Base-by-base conservation (phyloP, 139 green algal genomes). In the Chlamydomonas eustigma region DNA sequence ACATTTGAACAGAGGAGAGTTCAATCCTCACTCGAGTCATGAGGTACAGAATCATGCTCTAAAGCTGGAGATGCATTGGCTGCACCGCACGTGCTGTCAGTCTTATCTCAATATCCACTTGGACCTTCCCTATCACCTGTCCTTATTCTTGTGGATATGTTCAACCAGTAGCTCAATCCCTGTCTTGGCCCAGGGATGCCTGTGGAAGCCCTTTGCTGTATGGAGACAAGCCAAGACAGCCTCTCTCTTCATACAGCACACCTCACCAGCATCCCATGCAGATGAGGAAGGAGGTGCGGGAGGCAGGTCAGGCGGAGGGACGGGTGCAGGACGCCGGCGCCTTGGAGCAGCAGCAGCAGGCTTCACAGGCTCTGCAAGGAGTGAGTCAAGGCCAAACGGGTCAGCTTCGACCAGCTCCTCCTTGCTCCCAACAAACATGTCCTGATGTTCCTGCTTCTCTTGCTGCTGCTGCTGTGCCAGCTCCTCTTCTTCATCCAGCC, bases 191-290 rank as follows among this genome's bases (percentile, higher is more conserved):
- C 89, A 93, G 8, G 79, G 64, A 2, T 81, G 77, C 74, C 82
- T 76, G 76, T 91, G 87, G 37, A 76, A 79, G 18, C 35, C 77
- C 35, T 78, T 78, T 2, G 83, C 77, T 0, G 83, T 83, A 32
- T 88, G 78, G 37, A 91, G 52, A 73, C 86, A 91, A 44, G 87
- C 80, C 50, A 92, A 39, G 75, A 92, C 68, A 22, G 87, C 89
- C 28, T 82, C 75, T 34, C 87, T 73, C 75, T 83, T 73, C 79
- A 84, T 78, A 37, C 50, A 50, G 2, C 2, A 2, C 22, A 71
- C 74, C 24, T 64, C 74, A 67, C 39, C 25, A 1, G 63, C 34
- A 64, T 25, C 35, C 37, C 22, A 35, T 4, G 69, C 69, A 35
- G 37, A 36, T 22, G 39, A 18, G 37, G 39, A 37, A 22, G 69